Base-by-base conservation (phyloP, 352 stramenopile species). In the Aphanomyces astaci region DNA sequence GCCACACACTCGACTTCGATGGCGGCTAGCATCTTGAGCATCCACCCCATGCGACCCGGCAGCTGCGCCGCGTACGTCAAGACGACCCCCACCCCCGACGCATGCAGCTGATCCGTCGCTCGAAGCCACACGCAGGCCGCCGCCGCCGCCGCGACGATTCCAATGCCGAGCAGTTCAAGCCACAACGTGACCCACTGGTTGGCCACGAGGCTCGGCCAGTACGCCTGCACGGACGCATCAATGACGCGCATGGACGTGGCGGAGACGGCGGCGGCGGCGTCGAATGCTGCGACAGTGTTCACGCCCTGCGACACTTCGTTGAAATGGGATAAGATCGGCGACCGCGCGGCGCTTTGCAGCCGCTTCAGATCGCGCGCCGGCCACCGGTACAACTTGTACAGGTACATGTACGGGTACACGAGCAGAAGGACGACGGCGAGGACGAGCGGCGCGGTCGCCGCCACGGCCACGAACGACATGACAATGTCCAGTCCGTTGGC, bases 291-390 rank as follows among this genome's bases (percentile, higher is more conserved):
- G 28, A 78, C 70, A 10, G 40, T 69, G n/a, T 31, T 64, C 27
- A 36, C 43, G 19, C 73, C 73, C 1, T 54, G 19, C 11, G 76
- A 13, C 5, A 64, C 36, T 51, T 78, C 72, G 7, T 45, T 36
- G 24, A 75, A 78, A 19, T 75, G 71, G 27, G 67, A 48, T 31
- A 76, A 57, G 32, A 78, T 66, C 13, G 73, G 73, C 22, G 60
- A 67, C 57, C 75, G 60, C 24, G 72, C 46, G 11, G 69, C 63
- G 3, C 68, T 48, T 39, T 78, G 70, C 25, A 78, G 70, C 3
- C 73, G 68, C 17, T 67, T 65, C 24, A 77, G 57, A 27, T 76
- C 72, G 24, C 73, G 71, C 30, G 64, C 72, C 4, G 73, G 60
- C 51, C 64, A 63, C 11, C 73, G 72, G 28, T 73, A 77, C 24